Percentiles rank a stretch among this genome's conserved stretches.
phyloP scores from a whole-genome alignment of 257 asterid species.

The Jasminum sambac region DNA sequence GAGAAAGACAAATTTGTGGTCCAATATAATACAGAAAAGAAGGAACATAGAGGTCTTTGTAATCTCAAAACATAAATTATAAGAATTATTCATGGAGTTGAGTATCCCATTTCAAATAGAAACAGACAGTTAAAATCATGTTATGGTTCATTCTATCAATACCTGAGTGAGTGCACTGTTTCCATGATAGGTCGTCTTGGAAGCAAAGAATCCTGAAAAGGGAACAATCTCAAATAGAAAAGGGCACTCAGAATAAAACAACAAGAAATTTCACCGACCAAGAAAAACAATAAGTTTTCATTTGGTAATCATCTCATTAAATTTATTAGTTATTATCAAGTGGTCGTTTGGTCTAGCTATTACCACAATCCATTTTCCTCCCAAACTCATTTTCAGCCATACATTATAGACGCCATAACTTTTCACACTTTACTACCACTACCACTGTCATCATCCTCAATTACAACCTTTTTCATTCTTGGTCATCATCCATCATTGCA shows the following conservation, averaged over 20 bases:
- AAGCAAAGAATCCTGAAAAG: constrained; percentile 38
- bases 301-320: no score
- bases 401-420: no score
- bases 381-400: no score
- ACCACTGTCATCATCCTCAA: no score
- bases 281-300: no score
- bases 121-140: constrained; percentile 7
- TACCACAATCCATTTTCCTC: no score
- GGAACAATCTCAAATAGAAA: constrained; percentile 22
- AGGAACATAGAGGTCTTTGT: not conserved
- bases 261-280: not conserved
- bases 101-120: not conserved
- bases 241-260: constrained; percentile 17
- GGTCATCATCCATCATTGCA: no score
- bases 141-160: constrained; percentile 18
- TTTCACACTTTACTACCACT: no score
- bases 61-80: not conserved
- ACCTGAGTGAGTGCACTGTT: constrained; percentile 42
- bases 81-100: not conserved
- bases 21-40: not conserved
- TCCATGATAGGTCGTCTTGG: constrained; percentile 29
- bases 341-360: no score
- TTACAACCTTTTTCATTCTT: no score
- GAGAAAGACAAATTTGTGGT: not conserved
- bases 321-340: no score